Conservation (phyloP, 225 moss, liverwort and hornwort genomes). For the Sphagnum tenellum region DNA sequence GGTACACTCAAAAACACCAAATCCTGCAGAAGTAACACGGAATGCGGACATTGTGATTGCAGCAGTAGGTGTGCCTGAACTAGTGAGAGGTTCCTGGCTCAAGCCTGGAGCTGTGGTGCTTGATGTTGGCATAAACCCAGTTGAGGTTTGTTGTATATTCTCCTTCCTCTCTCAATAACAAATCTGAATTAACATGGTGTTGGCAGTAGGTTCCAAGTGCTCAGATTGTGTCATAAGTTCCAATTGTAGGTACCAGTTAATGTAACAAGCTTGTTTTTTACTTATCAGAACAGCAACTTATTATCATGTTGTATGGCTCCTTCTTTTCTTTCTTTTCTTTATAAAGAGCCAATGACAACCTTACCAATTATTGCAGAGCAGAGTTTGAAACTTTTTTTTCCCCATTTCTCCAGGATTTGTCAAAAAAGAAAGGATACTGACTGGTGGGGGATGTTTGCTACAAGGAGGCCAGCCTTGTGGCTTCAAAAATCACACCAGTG, state of each 20-base stretch:
- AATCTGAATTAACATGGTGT: too few relatives aligned
- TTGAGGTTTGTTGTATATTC: conserved; percentile 27
- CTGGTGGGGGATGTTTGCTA: conserved; percentile 91
- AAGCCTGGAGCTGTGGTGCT: conserved; percentile 90
- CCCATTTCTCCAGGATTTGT: conserved; percentile 4
- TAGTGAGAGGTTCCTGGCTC: conserved; percentile 81
- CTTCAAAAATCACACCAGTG: conserved; percentile 1
- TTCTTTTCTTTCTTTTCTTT: neutral
- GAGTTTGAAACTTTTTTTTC: neutral
- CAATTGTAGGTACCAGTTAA: neutral
- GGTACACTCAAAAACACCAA: conserved; percentile 60
- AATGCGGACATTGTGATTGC: conserved; percentile 83
- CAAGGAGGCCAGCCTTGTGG: conserved; percentile 76
- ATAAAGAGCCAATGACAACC: neutral
- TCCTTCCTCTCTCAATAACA: neutral
- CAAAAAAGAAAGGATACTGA: conserved; percentile 55
- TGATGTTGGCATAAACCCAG: conserved; percentile 76
- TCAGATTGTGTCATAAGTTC: too few relatives aligned
- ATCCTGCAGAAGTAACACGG: conserved; percentile 63
- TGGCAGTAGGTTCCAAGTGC: too few relatives aligned
- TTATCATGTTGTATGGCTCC: neutral
- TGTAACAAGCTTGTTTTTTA: neutral
- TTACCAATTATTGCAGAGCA: too few relatives aligned
- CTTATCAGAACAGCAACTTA: neutral
- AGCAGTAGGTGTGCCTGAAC: conserved; percentile 70